Conservation (phyloP, 2,329 filamentous ascomycete species). For the Septoria petroselini region DNA sequence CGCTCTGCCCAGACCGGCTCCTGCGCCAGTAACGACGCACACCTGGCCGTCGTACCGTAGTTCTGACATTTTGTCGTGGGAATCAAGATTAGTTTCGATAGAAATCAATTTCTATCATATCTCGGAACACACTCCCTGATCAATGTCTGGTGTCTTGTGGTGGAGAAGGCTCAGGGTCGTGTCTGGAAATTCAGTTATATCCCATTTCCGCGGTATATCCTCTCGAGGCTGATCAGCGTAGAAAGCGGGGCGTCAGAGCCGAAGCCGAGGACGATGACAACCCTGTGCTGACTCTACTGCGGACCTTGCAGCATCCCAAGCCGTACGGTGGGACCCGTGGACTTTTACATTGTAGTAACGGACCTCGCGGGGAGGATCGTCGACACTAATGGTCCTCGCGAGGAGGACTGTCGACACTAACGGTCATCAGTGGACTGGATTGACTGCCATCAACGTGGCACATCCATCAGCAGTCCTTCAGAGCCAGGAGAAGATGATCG, state of each 20-base stretch:
- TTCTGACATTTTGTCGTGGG: slow-evolving; percentile 28
- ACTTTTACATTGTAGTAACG: no score
- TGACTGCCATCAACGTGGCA: neutral
- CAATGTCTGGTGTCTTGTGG: neutral
- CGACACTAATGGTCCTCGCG: no score
- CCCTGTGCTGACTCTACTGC: slow-evolving; percentile 8
- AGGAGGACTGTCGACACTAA: no score
- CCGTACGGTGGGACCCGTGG: no score
- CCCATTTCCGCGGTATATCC: no score
- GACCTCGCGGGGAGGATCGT: no score
- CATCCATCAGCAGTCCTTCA: no score
- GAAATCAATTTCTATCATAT: no score
- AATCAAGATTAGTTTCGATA: neutral
- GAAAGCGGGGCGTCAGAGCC: slow-evolving; percentile 10
- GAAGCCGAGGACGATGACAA: slow-evolving; percentile 9
- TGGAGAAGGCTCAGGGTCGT: neutral
- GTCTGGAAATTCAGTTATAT: no score
- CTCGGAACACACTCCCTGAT: no score
- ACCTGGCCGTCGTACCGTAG: slow-evolving; percentile 82
- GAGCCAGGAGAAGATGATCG: no score
- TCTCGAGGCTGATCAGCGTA: neutral
- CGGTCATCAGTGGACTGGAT: no score
- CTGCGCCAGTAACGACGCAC: slow-evolving; percentile 79
- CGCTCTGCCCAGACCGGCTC: slow-evolving; percentile 73
- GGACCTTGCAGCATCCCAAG: neutral